A percentile compares a stretch with the other conserved stretches of the same genome.
These are phyloP conservation scores for Rhamnella rubrinervis DNA, from an alignment of 331 rosid genomes.

Conservation along the genomic window DNA sequence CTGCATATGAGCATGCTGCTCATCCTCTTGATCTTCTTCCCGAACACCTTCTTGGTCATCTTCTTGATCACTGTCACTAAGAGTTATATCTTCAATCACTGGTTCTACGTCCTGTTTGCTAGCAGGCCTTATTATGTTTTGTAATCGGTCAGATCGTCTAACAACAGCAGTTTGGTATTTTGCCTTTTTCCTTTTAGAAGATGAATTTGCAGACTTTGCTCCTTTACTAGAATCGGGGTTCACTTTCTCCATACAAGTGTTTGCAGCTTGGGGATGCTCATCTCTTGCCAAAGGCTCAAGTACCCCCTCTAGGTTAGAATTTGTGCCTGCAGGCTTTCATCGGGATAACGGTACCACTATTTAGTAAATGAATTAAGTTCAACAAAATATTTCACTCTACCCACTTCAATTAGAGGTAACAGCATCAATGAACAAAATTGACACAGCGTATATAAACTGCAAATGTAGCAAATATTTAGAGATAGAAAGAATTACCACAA, in stretches of 20 bases:
- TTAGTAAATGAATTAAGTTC: background rate
- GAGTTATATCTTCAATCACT: conserved; percentile 31
- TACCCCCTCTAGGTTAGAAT: conserved; percentile 1
- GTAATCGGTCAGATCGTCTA: conserved; percentile 64
- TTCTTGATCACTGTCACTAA: conserved; percentile 33
- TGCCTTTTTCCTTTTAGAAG: conserved; percentile 22
- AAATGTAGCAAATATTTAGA: no score
- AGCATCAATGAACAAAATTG: background rate
- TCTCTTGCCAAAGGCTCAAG: conserved; percentile 10
- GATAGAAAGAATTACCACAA: no score
- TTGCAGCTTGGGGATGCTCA: conserved; percentile 8
- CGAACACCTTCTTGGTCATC: conserved; percentile 31
- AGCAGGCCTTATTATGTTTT: conserved; percentile 13
- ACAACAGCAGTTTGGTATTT: conserved; percentile 7
- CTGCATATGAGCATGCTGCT: conserved; percentile 24
- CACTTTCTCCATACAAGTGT: conserved; percentile 8
- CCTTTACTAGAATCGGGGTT: conserved; percentile 8
- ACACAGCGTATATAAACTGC: background rate
- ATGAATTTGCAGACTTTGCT: conserved; percentile 21
- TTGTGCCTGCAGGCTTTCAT: conserved; percentile 10
- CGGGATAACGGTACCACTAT: background rate
- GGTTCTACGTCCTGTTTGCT: conserved; percentile 15
- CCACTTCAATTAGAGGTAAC: background rate
- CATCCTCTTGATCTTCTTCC: conserved; percentile 45
- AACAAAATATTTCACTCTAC: background rate